Conservation (phyloP, 2,329 filamentous ascomycete genomes). For the Plectosphaerella plurivora region DNA sequence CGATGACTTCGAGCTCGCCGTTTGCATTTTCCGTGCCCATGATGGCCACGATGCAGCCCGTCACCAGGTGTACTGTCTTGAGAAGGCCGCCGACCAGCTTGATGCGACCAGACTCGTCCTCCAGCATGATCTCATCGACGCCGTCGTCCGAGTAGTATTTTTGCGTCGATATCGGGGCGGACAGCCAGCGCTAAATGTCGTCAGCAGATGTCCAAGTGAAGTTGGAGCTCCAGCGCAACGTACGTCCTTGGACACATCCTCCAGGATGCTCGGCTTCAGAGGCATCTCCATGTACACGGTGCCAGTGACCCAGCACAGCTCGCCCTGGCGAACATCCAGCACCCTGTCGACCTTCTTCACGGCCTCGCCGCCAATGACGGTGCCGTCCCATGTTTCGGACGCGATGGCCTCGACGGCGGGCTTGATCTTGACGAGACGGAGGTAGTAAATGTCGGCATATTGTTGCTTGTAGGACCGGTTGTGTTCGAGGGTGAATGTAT, state of each 20-base stretch:
- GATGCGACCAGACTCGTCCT: slow-evolving; percentile 91
- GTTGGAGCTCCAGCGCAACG: slow-evolving; percentile 19
- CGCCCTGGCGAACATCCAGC: slow-evolving; percentile 89
- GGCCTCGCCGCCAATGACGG: slow-evolving; percentile 71
- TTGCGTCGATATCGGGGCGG: slow-evolving; percentile 69
- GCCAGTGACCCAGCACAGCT: slow-evolving; percentile 91
- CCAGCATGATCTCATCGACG: slow-evolving; percentile 73
- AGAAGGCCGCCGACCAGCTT: slow-evolving; percentile 70
- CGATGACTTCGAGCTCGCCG: slow-evolving; percentile 89
- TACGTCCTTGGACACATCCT: slow-evolving; percentile 91
- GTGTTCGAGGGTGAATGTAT: slow-evolving; percentile 69
- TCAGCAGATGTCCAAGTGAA: background rate
- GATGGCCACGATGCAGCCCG: slow-evolving; percentile 89
- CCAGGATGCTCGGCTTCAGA: slow-evolving; percentile 90
- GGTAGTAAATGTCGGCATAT: slow-evolving; percentile 96
- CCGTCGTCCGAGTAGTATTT: slow-evolving; percentile 67
- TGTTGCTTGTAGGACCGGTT: slow-evolving; percentile 83
- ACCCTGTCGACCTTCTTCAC: slow-evolving; percentile 80
- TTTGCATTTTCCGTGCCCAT: slow-evolving; percentile 90
- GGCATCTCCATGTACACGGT: slow-evolving; percentile 98
- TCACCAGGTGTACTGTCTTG: slow-evolving; percentile 69
- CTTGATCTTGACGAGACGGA: slow-evolving; percentile 84
- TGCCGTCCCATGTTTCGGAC: slow-evolving; percentile 69
- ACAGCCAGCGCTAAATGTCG: slow-evolving; percentile 71
- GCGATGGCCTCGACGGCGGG: slow-evolving; percentile 75